Percentiles rank a stretch among this genome's conserved stretches.
Conservation (phyloP, 805 yeast genomes). For the Blastobotrys mokoenaii region DNA sequence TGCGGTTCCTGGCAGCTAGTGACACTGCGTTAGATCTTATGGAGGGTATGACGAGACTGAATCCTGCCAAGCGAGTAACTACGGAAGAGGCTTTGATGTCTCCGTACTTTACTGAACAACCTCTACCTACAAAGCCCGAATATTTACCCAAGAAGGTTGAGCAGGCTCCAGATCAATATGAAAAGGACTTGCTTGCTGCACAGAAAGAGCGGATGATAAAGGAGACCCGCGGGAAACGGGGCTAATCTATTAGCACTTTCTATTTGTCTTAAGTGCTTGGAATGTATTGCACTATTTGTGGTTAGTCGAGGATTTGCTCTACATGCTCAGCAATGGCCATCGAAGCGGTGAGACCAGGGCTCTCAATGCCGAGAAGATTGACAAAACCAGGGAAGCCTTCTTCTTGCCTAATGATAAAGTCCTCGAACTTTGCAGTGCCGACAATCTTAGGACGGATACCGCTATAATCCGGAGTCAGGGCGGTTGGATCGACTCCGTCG, state of each 20-base stretch:
- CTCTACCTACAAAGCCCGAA: constrained; percentile 61
- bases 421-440: constrained; percentile 46
- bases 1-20: constrained; percentile 83
- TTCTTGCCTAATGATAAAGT: constrained; percentile 66
- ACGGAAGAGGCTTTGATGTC: constrained; percentile 57
- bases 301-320: constrained; percentile 8
- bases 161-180: constrained; percentile 13
- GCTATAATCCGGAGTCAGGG: constrained; percentile 57
- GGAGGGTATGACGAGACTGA: constrained; percentile 62
- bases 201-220: constrained; percentile 15
- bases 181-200: constrained; percentile 11
- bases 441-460: constrained; percentile 79
- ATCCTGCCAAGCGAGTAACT: constrained; percentile 66
- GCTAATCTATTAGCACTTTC: not conserved
- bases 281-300: too few relatives aligned
- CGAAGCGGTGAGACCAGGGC: constrained; percentile 81
- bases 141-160: constrained; percentile 44
- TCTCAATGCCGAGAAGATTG: constrained; percentile 75
- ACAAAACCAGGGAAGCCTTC: constrained; percentile 69
- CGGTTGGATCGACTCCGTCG: constrained; percentile 45
- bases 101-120: constrained; percentile 62
- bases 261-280: not conserved
- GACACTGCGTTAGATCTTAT: constrained; percentile 73
- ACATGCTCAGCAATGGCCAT: constrained; percentile 80
- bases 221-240: not conserved